Conservation (phyloP, 108 stramenopile genomes). For the Nitzschia sp. region DNA sequence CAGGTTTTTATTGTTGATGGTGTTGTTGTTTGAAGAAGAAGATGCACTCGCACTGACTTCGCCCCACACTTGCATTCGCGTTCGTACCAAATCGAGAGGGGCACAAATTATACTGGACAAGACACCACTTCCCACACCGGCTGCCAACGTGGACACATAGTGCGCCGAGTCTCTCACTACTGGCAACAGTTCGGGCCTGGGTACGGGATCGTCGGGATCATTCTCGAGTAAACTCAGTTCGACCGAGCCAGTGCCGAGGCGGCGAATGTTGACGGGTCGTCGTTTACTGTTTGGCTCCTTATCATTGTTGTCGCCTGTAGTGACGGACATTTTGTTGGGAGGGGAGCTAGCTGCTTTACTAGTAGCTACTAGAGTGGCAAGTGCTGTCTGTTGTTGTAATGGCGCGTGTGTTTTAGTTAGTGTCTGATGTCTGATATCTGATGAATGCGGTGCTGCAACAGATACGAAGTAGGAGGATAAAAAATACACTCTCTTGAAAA, state of each 20-base stretch:
- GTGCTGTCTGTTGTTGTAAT: too few species aligned
- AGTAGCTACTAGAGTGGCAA: not conserved
- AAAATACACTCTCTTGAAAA: too few species aligned
- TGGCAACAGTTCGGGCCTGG: not conserved
- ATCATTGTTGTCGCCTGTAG: not conserved
- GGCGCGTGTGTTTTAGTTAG: too few species aligned
- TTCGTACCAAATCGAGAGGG: conserved; percentile 86
- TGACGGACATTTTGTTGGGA: not conserved
- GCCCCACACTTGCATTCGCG: conserved; percentile 84
- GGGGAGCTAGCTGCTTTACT: not conserved
- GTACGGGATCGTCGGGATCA: not conserved
- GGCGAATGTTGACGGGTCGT: not conserved
- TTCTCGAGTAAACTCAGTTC: not conserved
- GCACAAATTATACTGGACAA: conserved; percentile 81
- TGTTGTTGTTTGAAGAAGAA: too few species aligned
- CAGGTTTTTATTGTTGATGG: not conserved
- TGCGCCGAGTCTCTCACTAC: conserved; percentile 38
- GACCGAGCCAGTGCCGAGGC: not conserved
- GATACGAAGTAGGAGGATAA: too few species aligned
- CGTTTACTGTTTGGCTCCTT: too few species aligned
- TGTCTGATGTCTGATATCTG: too few species aligned
- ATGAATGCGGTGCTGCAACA: too few species aligned
- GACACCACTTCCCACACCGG: conserved; percentile 82
- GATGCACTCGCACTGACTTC: conserved; percentile 29
- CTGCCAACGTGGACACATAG: conserved; percentile 61